Conservation (phyloP, 139 green algal species). For the Desmodesmus armatus region DNA sequence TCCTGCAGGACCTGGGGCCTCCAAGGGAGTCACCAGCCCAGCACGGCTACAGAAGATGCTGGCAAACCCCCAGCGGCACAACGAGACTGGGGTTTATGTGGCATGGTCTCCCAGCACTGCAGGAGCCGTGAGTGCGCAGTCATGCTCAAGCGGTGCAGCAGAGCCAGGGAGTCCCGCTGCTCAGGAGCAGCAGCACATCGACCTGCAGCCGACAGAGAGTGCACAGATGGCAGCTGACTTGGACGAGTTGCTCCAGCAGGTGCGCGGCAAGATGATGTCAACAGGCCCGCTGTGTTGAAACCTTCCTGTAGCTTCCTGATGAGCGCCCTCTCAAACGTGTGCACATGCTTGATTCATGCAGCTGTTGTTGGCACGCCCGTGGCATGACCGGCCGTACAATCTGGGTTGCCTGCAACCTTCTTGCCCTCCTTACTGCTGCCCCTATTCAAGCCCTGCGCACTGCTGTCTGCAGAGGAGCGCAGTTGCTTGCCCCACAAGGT, state of each 20-base stretch:
- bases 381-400: background rate
- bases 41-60: background rate
- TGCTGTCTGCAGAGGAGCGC: background rate
- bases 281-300: no score
- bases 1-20: background rate
- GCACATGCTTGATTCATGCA: background rate
- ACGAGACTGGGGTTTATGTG: background rate
- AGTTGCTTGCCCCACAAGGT: no score
- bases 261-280: background rate
- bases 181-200: background rate
- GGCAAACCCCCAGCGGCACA: background rate
- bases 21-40: background rate
- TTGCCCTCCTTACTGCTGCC: background rate
- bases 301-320: background rate
- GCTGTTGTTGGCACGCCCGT: background rate
- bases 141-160: no score
- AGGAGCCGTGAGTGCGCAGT: no score
- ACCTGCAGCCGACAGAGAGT: slow-evolving; percentile 13
- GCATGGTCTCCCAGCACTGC: background rate
- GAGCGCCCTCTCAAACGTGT: background rate
- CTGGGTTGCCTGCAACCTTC: background rate
- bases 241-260: slow-evolving; percentile 38
- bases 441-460: background rate
- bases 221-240: slow-evolving; percentile 37
- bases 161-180: background rate